These are phyloP conservation scores for Fagus sylvatica DNA, from an alignment of 306 rosid genomes.

Conservation along the genomic window DNA sequence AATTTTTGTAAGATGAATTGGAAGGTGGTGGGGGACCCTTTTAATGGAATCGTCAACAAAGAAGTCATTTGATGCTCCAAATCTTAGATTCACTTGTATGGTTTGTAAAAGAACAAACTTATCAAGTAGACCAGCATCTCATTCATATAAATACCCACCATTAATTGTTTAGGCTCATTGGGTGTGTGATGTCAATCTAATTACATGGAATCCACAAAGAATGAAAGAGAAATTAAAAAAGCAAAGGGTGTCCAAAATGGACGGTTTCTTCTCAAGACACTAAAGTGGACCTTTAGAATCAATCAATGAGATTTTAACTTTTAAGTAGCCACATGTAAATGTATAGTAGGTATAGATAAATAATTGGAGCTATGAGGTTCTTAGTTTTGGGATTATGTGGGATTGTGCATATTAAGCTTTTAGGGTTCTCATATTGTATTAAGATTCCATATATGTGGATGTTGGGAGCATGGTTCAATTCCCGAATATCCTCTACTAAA, in stretches of 20 bases:
- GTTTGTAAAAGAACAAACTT: neutral
- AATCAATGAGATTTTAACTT: neutral
- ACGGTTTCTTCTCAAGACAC: neutral
- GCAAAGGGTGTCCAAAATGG: neutral
- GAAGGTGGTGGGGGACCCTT: slow-evolving; percentile 22
- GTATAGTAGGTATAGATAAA: neutral
- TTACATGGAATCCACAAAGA: slow-evolving; percentile 36
- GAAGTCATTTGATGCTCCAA: neutral
- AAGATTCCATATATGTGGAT: neutral
- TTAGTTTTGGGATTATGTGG: neutral
- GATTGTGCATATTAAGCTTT: neutral
- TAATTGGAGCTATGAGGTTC: neutral
- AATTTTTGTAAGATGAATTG: neutral
- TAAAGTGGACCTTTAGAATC: slow-evolving; percentile 6
- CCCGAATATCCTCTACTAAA: neutral
- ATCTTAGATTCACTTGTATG: too few species aligned
- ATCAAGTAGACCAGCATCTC: neutral
- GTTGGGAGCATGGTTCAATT: slow-evolving; percentile 11
- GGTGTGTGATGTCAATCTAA: slow-evolving; percentile 30
- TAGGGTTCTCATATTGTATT: neutral
- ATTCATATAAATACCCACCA: slow-evolving; percentile 12
- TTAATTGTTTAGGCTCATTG: neutral
- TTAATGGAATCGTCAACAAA: slow-evolving; percentile 24
- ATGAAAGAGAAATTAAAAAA: neutral
- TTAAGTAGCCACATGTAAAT: neutral